Base-by-base conservation (phyloP, 1,284 basidiomycete genomes). In the Fereydounia khargensis region DNA sequence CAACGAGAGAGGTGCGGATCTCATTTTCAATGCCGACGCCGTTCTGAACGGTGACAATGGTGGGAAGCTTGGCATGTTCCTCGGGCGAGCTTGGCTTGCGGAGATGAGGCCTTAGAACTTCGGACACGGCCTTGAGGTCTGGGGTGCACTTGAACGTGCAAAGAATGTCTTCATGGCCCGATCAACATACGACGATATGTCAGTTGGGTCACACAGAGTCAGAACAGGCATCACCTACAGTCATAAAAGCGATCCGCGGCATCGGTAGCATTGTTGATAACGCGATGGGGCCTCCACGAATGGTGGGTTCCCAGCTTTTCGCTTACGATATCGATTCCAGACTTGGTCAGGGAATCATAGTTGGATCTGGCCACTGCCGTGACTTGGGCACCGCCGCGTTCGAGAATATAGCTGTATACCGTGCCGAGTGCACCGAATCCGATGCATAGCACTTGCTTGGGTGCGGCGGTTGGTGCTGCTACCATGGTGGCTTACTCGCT, bases 291-390 rank as follows among this genome's bases (percentile, higher is more conserved):
- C 53, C 77, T 81, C 84, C 84, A 88, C 3, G 78, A 79, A 4
- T 73, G 69, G 10, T 84, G 77, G 4, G 80, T 73, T 10, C 85
- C 86, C 51, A 84, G 85, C 68, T 83, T 83, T 42, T 76, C 75
- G 41, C 84, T 85, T 34, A 78, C 74, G 49, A 87, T 79, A 34
- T 82, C 77, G 42, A 86, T 79, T 0, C 86, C 78, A 0, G 65
- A 52, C 3, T 65, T 59, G 1, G 80, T 79, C 18, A 85, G 81
- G 2, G 80, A 77, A 19, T 82, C 79, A 66, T 83, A 86, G 64
- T 89, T 89, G 42, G 85, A 84, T 39, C 87, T 77, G 1, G 87
- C 87, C 4, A 88, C 84, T 10, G 81, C 84, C 0, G 86, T 88
- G 9, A 89, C 83, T n/a, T 81, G 78, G 1, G 82, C 84, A 23